Evolutionary conservation across 2,329 filamentous ascomycete genomes (phyloP).

Genomic region (Diaporthe aspalathi): DNA sequence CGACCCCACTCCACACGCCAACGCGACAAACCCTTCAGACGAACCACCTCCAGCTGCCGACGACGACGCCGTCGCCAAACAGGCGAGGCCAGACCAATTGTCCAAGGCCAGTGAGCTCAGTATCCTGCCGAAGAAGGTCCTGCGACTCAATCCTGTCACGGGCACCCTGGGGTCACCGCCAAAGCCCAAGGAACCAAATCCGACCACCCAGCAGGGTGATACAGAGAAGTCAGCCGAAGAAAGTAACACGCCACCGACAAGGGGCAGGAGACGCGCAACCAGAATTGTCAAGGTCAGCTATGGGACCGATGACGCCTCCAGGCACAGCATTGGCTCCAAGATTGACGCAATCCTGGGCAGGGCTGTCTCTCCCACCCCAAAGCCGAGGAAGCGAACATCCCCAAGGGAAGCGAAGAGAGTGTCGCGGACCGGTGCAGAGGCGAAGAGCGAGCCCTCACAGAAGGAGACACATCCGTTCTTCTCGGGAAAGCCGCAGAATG

Average conservation of each 20-base stretch:
- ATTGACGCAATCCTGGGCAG: slow-evolving; percentile 71
- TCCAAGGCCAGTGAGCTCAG: not conserved
- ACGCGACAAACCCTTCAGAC: not conserved
- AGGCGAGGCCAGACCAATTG: not conserved
- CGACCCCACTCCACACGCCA: not conserved
- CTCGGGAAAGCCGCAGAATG: slow-evolving; percentile 60
- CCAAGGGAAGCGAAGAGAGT: slow-evolving; percentile 41
- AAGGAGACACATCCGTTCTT: slow-evolving; percentile 73
- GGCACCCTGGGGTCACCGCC: slow-evolving; percentile 73
- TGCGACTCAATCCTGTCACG: slow-evolving; percentile 69
- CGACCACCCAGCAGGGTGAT: slow-evolving; percentile 38
- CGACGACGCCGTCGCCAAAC: not conserved
- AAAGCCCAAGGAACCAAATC: slow-evolving; percentile 57
- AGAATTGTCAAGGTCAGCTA: slow-evolving; percentile 70
- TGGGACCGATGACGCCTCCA: slow-evolving; percentile 58
- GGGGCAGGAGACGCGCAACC: slow-evolving; percentile 51
- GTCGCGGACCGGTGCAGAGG: slow-evolving; percentile 46
- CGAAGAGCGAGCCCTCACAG: slow-evolving; percentile 43
- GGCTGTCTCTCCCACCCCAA: slow-evolving; percentile 35
- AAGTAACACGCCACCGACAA: slow-evolving; percentile 45
- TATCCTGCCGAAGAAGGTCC: slow-evolving; percentile 57
- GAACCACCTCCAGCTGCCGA: not conserved
- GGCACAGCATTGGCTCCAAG: slow-evolving; percentile 63
- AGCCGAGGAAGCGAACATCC: slow-evolving; percentile 40
- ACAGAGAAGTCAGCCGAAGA: slow-evolving; percentile 30